Conservation (phyloP, 306 rosid species). For the Urtica urens region DNA sequence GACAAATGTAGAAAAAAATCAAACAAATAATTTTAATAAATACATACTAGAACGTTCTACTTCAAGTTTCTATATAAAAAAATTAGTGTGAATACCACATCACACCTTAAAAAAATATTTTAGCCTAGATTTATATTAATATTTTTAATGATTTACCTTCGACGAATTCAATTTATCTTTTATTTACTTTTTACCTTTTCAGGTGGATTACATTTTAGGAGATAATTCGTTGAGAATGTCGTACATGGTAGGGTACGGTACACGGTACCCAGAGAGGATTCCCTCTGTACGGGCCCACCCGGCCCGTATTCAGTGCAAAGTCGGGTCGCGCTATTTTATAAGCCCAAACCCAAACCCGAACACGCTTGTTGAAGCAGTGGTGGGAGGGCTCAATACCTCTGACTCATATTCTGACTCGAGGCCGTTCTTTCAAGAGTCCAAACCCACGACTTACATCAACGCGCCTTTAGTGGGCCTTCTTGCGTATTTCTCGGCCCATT, state of each 20-base stretch:
- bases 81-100: no score
- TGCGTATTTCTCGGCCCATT: constrained; percentile 70
- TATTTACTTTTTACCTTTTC: constrained; percentile 8
- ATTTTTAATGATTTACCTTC: no score
- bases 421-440: constrained; percentile 74
- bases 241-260: constrained; percentile 94
- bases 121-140: no score
- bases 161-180: no score
- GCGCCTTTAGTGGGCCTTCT: constrained; percentile 89
- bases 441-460: constrained; percentile 90
- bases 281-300: constrained; percentile 72
- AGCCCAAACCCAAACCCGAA: constrained; percentile 84
- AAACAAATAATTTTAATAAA: no score
- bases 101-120: no score
- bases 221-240: constrained; percentile 87
- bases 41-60: no score
- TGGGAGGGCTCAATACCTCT: constrained; percentile 75
- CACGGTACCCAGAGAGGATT: constrained; percentile 75
- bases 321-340: constrained; percentile 49
- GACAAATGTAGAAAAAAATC: no score
- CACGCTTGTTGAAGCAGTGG: constrained; percentile 63
- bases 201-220: constrained; percentile 95
- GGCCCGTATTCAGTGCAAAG: constrained; percentile 66
- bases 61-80: no score
- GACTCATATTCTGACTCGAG: constrained; percentile 83